Base-by-base conservation (phyloP, 371 early-diverging fungal species). In the Apophysomyces variabilis region DNA sequence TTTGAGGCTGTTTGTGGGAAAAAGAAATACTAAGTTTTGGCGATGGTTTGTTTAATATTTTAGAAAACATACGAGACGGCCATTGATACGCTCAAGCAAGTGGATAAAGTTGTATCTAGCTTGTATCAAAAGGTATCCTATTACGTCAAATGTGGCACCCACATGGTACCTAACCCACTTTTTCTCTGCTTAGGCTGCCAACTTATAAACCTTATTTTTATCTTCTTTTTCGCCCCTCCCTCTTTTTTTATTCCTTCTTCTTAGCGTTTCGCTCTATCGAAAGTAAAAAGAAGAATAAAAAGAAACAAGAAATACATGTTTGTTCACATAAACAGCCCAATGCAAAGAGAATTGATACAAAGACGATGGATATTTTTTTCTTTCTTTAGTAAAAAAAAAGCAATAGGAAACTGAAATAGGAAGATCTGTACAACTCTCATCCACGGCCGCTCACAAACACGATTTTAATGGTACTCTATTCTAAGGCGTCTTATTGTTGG, bases 41-140 rank as follows among this genome's bases (percentile, higher is more conserved):
- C 3, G 32, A 26, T 26, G 3, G 3, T 26, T 26, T 63, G 58
- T 47, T 8, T 21, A 41, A 16, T 61, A 36, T 38, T 63, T 36
- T 69, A 92, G 89, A 93, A 94, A 82, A 94, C 95, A 0, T 97
- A 96, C 74, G 95, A 93, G 50, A 85, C 91, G 6, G 87, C 97
- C n/a, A 74, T 98, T 70, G 96, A 96, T 38, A 98, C 97, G 8
- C 83, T 98, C 77, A 97, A 97, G 83, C 91, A 95, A 69, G 93
- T 98, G 84, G 92, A 93, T 61, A 88, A 92, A 64, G 99, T 96
- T 37, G 97, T 98, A 13, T 96, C 96, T 67, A 90, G 92, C 56
- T 86, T 98, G 61, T 98, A 97, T 74, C 89, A 92, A 76, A 96
- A 97, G 89, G 97, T 72, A 68, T 26, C n/a, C 44, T 32, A 39